Evolutionary conservation across 768 basidiomycete species (phyloP), one percentile per base, ranked within the genome.

Genomic region (Suillus paluster): DNA sequence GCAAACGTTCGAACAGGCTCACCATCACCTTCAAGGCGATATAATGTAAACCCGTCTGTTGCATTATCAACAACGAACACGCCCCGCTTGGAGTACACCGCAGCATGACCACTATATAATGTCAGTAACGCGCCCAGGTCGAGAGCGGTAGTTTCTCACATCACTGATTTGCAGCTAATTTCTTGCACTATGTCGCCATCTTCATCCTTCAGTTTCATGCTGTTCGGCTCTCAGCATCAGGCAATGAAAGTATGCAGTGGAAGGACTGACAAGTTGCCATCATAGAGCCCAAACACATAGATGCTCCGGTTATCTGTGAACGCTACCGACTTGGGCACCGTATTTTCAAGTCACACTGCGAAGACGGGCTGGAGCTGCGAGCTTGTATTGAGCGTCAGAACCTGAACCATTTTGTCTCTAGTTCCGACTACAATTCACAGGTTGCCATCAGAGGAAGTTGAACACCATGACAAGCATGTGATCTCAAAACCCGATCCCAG

Each of bases 401-500:
- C 44, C 34, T 64, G 42, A 25, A 64, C 42, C 0, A 17, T 30
- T 7, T 41, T 30, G 36, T 64, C 63, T 14, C 48, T 21, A 39
- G 58, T 64, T n/a, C 60, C 44, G 1, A 64, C 30, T 1, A 34
- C 63, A 48, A 64, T 10, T 7, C 30, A 15, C 19, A 57, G 27
- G 14, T 48, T 34, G 17, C 38, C 41, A n/a, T 58, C 44, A 9
- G 57, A 58, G 44, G 44, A 62, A 34, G 42, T 14, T 2, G 42
- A 23, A 54, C 63, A 57, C 21, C 33, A 55, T 5, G 63, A 7
- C 19, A 66, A 3, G 12, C 59, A 66, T 19, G 63, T 64, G 23
- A 66, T 61, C 45, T 66, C 57, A 25, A 64, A 57, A 4, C 65
- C 59, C 1, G 27, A 48, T 4, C 65, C 60, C 7, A 66, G 63